Base-by-base conservation (phyloP, 2,329 filamentous ascomycete genomes). In the Penicillium psychrosexuale region DNA sequence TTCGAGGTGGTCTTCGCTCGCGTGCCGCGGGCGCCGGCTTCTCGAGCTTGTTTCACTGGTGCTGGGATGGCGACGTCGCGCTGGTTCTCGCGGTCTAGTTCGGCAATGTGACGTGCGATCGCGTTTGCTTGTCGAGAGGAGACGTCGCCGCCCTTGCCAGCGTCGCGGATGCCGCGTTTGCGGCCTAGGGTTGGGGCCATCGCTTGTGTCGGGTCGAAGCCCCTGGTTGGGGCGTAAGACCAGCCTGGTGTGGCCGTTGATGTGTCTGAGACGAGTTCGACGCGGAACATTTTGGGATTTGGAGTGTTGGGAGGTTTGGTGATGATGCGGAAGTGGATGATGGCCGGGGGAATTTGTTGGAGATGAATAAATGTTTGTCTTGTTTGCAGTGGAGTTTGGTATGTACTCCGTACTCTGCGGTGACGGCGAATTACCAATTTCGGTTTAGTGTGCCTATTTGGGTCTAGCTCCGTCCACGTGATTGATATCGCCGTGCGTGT, bases 171-270 rank as follows among this genome's bases (percentile, higher is more conserved):
- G 30, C 84, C 86, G 66, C 91, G 88, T 75, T 95, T 96, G 59
- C 88, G 82, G 44, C 73, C 75, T 56, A 70, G 77, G 67, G 72
- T 76, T 70, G 69, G 78, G 81, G 83, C 61, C 77, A 74, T 55
- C 77, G 75, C 60, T 78, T 82, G 80, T 9, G 84, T 80, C 12
- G 82, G 80, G 52, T 84, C 80, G 53, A 82, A 80, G 72, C 82
- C 69, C 15, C 83, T 86, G 69, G 96, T 90, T 30, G 91, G 86
- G 1, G 97, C 90, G 71, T 96, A 96, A 12, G 91, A 91, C 88
- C 91, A 97, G 67, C 93, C 93, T 1, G 93, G 91, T 1, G 90
- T 89, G 42, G 82, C 79, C 42, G 84, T 83, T 15, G 85, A 85
- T 28, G 85, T 78, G 67, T 84, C 85, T 34, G 90, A 89, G 54